Base-by-base conservation (phyloP, 345 rosid species). In the Clarkia xantiana region DNA sequence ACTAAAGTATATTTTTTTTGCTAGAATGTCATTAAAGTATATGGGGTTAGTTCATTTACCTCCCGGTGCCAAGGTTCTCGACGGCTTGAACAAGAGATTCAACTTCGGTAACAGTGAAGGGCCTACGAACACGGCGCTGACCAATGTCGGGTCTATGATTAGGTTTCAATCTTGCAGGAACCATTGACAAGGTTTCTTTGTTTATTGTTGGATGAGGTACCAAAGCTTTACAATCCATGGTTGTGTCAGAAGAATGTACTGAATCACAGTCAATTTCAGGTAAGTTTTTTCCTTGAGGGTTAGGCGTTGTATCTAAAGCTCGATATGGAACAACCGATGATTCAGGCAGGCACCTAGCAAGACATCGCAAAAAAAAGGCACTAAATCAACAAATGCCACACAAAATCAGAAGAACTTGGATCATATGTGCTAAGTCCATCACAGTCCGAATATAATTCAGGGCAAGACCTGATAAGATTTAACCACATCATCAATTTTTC, bases 31-130 rank as follows among this genome's bases (percentile, higher is more conserved):
- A n/a, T n/a, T n/a, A n/a, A n/a, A n/a, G n/a, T n/a, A n/a, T 16
- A 48, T 48, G 15, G 15, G n/a, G 15, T 48, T 47, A 47, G 61
- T n/a, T n/a, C n/a, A n/a, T n/a, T 52, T 72, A 91, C 96, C 98
- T 91, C 75, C 98, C 96, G 17, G 98, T 91, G 22, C 98, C 98
- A 63, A 86, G 87, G 66, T 86, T 79, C 80, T 91, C 96, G 49
- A 91, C 98, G 40, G 98, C 94, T 62, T 86, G 87, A 61, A 91
- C 94, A 59, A 91, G 82, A n/a, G 93, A 87, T 65, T 91, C 98
- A 50, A 91, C 98, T 84, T 91, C 96, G 57, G 87, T 40, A 52
- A 91, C 94, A 43, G 98, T 81, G 77, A 91, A 91, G 56, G 98
- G 95, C 61, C 96, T 76, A 55, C 98, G 94, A 70, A 86, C 87